Evolutionary conservation across 805 yeast species (phyloP).

Genomic region (Torulaspora indica): DNA sequence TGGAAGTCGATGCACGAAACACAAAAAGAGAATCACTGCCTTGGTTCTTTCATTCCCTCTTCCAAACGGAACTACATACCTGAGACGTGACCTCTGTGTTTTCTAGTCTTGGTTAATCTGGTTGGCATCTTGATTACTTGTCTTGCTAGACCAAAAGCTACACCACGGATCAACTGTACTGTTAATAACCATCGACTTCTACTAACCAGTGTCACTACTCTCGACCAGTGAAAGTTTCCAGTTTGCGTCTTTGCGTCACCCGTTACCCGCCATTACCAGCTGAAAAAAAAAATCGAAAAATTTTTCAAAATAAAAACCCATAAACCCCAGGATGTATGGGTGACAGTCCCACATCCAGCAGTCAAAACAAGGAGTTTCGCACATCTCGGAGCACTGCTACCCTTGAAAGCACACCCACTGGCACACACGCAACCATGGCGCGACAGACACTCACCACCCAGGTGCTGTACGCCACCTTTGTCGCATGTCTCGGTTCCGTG

Average conservation of each 20-base stretch:
- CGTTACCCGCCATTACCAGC: background rate
- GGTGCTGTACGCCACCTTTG: constrained; percentile 45
- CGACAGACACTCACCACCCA: constrained; percentile 12
- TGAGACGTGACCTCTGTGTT: constrained; percentile 99
- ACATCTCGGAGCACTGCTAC: background rate
- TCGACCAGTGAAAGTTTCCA: background rate
- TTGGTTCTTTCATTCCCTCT: constrained; percentile 42
- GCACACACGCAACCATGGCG: background rate
- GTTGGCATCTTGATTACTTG: constrained; percentile 72
- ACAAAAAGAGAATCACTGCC: constrained; percentile 31
- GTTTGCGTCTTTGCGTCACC: background rate
- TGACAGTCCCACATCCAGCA: background rate
- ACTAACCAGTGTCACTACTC: background rate
- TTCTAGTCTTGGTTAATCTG: constrained; percentile 98
- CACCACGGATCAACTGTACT: background rate
- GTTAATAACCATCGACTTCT: background rate
- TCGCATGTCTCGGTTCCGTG: constrained; percentile 70
- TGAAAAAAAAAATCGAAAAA: background rate
- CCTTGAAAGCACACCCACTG: background rate
- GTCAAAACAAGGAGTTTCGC: background rate
- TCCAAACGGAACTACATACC: constrained; percentile 59
- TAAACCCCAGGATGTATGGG: background rate
- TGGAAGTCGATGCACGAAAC: constrained; percentile 9
- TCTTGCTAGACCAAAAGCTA: background rate
- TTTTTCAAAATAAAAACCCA: background rate